Evolutionary conservation across 371 early-diverging fungal species (phyloP), one percentile per base, ranked within the genome.

Genomic region (Zychaea mexicana): DNA sequence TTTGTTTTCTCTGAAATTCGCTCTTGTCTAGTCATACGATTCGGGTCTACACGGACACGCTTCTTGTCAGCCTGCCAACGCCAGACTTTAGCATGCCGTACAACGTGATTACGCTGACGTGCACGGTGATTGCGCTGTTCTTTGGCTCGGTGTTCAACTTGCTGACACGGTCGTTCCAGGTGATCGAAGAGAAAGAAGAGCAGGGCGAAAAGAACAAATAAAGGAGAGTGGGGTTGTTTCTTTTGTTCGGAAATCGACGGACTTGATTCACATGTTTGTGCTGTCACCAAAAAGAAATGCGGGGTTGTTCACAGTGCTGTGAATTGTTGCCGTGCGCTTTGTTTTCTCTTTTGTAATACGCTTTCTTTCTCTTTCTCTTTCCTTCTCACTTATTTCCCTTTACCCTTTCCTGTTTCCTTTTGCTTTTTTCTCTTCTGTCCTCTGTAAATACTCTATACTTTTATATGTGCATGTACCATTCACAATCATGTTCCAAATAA

Each of bases 31-130:
- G 58, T 57, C 49, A 70, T 64, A 68, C 70, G 27, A 79, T 82
- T 49, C 76, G 92, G 21, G 68, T 94, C 10, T 95, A 92, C 67
- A 94, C 96, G 1, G 93, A 94, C 64, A 86, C 90, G 5, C 65
- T 96, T 10, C 78, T 96, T 46, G 86, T 96, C 32, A 90, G 88
- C 46, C 82, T 96, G 53, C 96, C 97, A 6, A 94, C 96, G 10
- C 98, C 99, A 2, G 99, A 98, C 63, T 98, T 98, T 64, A 91
- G 91, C 59, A 98, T 98, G 99, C 98, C 98, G 0, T 98, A 98
- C 76, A 98, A 98, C 77, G 98, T 98, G 49, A 96, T 97, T 59
- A 96, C 98, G 0, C 81, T 98, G 72, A 94, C 98, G 1, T 96
- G 95, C 66, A 98, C 99, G 0, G 88, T 96, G 24, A 85, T 97